Conservation (phyloP, 257 asterid species). For the Anisodus acutangulus region DNA sequence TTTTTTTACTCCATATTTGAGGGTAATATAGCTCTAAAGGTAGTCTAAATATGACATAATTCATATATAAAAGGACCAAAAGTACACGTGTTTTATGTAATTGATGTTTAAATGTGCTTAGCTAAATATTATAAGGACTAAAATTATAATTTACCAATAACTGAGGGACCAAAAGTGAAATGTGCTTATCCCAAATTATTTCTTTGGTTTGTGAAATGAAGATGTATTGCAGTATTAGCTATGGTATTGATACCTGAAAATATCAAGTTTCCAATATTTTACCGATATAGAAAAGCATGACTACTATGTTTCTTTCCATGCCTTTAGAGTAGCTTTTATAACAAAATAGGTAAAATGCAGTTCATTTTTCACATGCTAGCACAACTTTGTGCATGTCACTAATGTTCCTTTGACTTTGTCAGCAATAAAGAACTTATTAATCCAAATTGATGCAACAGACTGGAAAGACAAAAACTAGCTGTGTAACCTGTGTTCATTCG, state of each 20-base stretch:
- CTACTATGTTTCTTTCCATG: neutral
- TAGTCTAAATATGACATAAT: no score
- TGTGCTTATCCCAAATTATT: no score
- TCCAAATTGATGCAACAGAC: neutral
- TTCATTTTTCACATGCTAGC: neutral
- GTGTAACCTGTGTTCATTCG: neutral
- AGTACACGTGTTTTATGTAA: no score
- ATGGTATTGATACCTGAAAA: neutral
- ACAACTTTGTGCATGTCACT: neutral
- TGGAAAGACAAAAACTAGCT: neutral
- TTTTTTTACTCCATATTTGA: no score
- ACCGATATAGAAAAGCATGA: no score
- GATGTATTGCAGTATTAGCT: neutral
- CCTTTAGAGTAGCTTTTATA: neutral
- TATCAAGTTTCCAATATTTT: no score
- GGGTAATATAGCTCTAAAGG: no score
- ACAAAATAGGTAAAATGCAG: neutral
- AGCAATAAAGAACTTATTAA: neutral
- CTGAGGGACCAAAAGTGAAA: neutral
- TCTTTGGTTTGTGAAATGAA: no score
- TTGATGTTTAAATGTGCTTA: no score
- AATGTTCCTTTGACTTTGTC: neutral
- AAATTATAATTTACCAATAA: no score
- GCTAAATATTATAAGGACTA: no score
- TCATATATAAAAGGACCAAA: no score